Conservation (phyloP, 768 basidiomycete species). For the Artomyces pyxidatus region DNA sequence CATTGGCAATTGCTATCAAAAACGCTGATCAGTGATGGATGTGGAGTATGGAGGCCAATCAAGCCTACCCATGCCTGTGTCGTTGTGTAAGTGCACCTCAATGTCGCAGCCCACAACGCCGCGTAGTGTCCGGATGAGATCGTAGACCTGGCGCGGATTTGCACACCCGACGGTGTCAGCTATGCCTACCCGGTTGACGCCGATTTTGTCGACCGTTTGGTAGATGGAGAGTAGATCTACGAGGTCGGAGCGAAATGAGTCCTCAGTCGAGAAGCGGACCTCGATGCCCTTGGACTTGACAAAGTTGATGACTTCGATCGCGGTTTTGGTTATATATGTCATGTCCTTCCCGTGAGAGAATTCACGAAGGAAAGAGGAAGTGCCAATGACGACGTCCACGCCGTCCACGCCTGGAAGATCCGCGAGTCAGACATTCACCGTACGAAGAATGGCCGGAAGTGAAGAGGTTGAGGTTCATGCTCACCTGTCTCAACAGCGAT, state of each 20-base stretch:
- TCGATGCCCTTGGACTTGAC: slow-evolving; percentile 99
- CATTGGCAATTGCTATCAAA: slow-evolving; percentile 84
- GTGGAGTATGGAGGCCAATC: background rate
- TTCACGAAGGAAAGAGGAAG: slow-evolving; percentile 97
- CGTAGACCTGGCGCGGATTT: slow-evolving; percentile 97
- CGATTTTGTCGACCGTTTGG: slow-evolving; percentile 99
- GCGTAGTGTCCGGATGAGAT: slow-evolving; percentile 90
- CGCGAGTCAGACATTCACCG: background rate
- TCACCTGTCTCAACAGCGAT: slow-evolving; percentile 96
- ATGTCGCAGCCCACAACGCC: slow-evolving; percentile 98
- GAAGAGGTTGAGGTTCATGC: background rate
- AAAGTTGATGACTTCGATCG: slow-evolving; percentile 96
- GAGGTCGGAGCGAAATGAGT: slow-evolving; percentile 98
- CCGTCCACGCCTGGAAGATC: slow-evolving; percentile 78
- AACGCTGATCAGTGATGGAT: background rate
- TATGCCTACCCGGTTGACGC: slow-evolving; percentile 97
- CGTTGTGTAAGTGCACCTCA: slow-evolving; percentile 96
- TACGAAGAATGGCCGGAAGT: background rate
- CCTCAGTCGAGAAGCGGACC: slow-evolving; percentile 98
- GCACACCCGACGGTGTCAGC: slow-evolving; percentile 99
- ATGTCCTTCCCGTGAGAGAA: slow-evolving; percentile 99
- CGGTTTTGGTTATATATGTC: slow-evolving; percentile 98
- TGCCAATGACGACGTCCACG: slow-evolving; percentile 98
- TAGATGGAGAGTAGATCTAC: slow-evolving; percentile 98
- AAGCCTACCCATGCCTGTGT: slow-evolving; percentile 81